These are phyloP conservation scores for Kluyveromyces aestuarii DNA, from an alignment of 805 yeast genomes.

Conservation along the genomic window DNA sequence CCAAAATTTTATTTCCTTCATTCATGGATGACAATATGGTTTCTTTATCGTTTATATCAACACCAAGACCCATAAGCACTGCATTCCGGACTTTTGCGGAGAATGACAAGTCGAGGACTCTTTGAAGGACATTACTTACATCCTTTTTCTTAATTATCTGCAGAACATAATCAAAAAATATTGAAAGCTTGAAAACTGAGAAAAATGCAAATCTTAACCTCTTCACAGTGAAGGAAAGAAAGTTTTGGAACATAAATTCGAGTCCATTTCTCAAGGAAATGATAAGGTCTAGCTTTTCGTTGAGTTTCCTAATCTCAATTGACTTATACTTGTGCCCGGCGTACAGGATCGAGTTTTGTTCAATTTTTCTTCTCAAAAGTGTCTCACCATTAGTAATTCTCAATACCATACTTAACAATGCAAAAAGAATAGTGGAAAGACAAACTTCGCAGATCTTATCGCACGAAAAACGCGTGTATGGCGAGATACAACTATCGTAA, in stretches of 20 bases:
- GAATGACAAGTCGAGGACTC: constrained; percentile 10
- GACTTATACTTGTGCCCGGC: not conserved
- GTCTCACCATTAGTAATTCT: constrained; percentile 19
- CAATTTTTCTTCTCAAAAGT: constrained; percentile 10
- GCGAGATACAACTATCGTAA: constrained; percentile 10
- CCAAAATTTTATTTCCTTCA: constrained; percentile 11
- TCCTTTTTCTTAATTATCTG: constrained; percentile 24
- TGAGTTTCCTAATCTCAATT: constrained; percentile 2
- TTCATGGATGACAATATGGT: constrained; percentile 14
- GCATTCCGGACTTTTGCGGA: constrained; percentile 5
- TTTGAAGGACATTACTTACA: constrained; percentile 15
- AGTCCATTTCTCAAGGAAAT: constrained; percentile 17
- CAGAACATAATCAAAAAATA: constrained; percentile 23
- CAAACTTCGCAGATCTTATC: constrained; percentile 22
- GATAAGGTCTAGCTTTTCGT: constrained; percentile 15
- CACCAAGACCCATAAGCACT: constrained; percentile 18
- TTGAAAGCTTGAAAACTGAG: constrained; percentile 25
- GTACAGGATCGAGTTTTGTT: constrained; percentile 2
- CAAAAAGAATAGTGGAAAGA: constrained; percentile 19
- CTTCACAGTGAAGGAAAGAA: constrained; percentile 18
- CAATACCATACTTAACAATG: constrained; percentile 18
- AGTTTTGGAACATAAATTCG: constrained; percentile 17
- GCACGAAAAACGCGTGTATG: constrained; percentile 16
- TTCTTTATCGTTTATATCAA: constrained; percentile 15
- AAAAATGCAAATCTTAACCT: constrained; percentile 23